These are phyloP conservation scores for Saccharomycopsis fermentans DNA, from an alignment of 805 yeast species.

Conservation along the genomic window DNA sequence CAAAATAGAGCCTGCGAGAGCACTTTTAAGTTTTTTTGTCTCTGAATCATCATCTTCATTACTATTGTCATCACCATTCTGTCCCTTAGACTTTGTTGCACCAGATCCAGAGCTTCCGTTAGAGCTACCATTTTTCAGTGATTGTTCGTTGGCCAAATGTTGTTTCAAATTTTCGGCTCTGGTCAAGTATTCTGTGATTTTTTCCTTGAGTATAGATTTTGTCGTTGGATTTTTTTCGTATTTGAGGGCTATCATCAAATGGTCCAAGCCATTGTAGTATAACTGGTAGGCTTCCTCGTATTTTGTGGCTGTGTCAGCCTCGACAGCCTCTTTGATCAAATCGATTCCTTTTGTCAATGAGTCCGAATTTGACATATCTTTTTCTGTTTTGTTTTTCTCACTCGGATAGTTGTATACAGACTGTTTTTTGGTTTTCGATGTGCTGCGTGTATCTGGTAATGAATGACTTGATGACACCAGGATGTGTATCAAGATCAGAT, in stretches of 20 bases:
- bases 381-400: too few species aligned
- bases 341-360: constrained; percentile 93
- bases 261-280: constrained; percentile 88
- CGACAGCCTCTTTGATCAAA: constrained; percentile 87
- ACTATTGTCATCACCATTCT: constrained; percentile 31
- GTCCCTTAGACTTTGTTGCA: constrained; percentile 40
- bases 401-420: too few species aligned
- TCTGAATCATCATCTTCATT: constrained; percentile 70
- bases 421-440: too few species aligned
- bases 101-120: constrained; percentile 45
- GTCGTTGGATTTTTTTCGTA: constrained; percentile 87
- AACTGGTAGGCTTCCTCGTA: constrained; percentile 92
- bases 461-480: too few species aligned
- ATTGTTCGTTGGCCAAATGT: constrained; percentile 59
- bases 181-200: constrained; percentile 82
- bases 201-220: constrained; percentile 78
- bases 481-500: too few species aligned
- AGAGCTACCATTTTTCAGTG: constrained; percentile 24
- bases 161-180: constrained; percentile 92
- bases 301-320: constrained; percentile 79
- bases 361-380: constrained; percentile 38
- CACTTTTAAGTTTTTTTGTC: constrained; percentile 81
- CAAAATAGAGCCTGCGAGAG: constrained; percentile 83
- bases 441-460: too few species aligned
- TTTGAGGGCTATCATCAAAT: constrained; percentile 89